Evolutionary conservation across 805 yeast species (phyloP).

Genomic region (Wickerhamiella vanderwaltii): DNA sequence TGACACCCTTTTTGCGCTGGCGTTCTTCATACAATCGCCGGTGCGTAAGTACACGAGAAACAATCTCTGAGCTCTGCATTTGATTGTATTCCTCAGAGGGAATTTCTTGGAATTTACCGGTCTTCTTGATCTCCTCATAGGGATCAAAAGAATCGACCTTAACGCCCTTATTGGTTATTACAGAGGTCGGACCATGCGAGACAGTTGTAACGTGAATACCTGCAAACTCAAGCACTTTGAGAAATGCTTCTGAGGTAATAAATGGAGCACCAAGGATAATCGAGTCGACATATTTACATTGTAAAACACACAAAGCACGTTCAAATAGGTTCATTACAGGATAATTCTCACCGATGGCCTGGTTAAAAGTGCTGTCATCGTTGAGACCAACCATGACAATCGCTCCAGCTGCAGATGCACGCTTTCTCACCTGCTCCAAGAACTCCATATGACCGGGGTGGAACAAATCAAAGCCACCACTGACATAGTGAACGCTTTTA

Average conservation of each 20-base stretch:
- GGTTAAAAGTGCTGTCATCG: conserved; percentile 45
- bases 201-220: conserved; percentile 32
- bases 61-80: conserved; percentile 59
- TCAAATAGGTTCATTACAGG: conserved; percentile 85
- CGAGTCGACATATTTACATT: conserved; percentile 75
- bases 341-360: conserved; percentile 46
- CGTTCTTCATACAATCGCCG: conserved; percentile 69
- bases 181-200: conserved; percentile 48
- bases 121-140: conserved; percentile 29
- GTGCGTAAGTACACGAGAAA: conserved; percentile 57
- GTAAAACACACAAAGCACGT: conserved; percentile 75
- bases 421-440: conserved; percentile 37
- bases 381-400: conserved; percentile 56
- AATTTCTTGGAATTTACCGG: conserved; percentile 32
- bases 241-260: background rate
- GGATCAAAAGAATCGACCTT: conserved; percentile 26
- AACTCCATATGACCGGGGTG: conserved; percentile 86
- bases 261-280: conserved; percentile 58
- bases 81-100: conserved; percentile 48
- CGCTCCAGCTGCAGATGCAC: conserved; percentile 31
- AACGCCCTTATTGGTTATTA: conserved; percentile 26
- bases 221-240: conserved; percentile 31
- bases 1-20: conserved; percentile 78
- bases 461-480: conserved; percentile 84
- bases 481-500: conserved; percentile 39